Conservation (phyloP, 179 eudicot species). For the Spinacia oleracea region DNA sequence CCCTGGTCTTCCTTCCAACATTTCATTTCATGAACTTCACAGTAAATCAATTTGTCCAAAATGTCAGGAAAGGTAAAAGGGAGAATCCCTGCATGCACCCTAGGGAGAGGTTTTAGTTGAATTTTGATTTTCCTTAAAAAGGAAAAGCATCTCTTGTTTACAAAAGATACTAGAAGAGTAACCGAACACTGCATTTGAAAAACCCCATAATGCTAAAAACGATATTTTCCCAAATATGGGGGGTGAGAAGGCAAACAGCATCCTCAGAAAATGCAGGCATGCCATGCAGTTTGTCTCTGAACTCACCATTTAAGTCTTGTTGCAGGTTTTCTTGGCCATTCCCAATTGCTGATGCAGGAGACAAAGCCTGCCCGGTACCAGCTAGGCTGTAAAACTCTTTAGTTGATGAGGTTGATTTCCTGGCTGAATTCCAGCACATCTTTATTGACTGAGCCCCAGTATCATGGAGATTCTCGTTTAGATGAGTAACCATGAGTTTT, state of each 20-base stretch:
- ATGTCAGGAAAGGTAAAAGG: neutral
- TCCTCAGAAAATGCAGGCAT: constrained; percentile 1
- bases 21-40: neutral
- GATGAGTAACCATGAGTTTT: constrained; percentile 71
- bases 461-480: constrained; percentile 36
- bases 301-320: constrained; percentile 35
- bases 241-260: neutral
- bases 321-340: constrained; percentile 32
- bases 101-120: neutral
- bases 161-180: neutral
- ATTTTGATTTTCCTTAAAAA: neutral
- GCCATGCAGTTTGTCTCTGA: constrained; percentile 3
- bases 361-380: constrained; percentile 28
- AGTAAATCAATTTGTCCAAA: neutral
- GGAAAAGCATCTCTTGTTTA: neutral
- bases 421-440: constrained; percentile 30
- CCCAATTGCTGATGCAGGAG: constrained; percentile 30
- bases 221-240: neutral
- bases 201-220: neutral
- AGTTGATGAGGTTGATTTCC: constrained; percentile 30
- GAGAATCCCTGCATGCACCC: neutral
- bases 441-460: constrained; percentile 24
- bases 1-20: neutral
- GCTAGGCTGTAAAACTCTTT: constrained; percentile 33
- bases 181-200: too few species aligned